A percentile compares a stretch with the other conserved stretches of the same genome.
phyloP scores from a whole-genome alignment of 352 stramenopile species.

The Phytophthora tentaculata region DNA sequence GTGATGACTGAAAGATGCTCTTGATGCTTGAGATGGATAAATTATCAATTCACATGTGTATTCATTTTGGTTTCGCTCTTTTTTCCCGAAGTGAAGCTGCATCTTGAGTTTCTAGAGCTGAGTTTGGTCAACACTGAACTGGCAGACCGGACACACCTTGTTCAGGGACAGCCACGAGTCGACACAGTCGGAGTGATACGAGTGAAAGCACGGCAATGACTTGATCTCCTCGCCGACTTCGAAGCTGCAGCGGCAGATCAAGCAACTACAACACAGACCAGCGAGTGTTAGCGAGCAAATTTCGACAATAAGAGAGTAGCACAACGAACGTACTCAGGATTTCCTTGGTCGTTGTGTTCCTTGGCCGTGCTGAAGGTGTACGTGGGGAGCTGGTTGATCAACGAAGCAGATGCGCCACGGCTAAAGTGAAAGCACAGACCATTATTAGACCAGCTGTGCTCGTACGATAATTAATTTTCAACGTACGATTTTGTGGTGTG shows the following conservation, averaged over 20 bases:
- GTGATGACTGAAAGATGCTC: conserved; percentile 3
- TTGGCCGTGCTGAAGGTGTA: conserved; percentile 77
- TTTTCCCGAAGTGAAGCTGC: conserved; percentile 7
- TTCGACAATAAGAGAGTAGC: too few relatives aligned
- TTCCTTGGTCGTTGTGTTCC: conserved; percentile 42
- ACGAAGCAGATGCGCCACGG: conserved; percentile 57
- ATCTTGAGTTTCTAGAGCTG: conserved; percentile 3
- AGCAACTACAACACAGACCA: conserved; percentile 60
- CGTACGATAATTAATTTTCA: conserved; percentile 1
- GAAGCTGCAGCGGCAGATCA: conserved; percentile 94
- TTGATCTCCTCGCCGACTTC: conserved; percentile 91
- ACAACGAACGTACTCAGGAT: conserved; percentile 61
- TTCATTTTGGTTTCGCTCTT: conserved; percentile 35
- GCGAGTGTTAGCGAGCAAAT: conserved; percentile 2
- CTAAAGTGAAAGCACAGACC: conserved; percentile 32
- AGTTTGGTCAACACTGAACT: conserved; percentile 81
- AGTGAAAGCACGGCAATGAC: conserved; percentile 94
- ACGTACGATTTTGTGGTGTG: conserved; percentile 39
- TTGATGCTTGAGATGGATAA: conserved; percentile 46
- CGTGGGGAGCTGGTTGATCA: conserved; percentile 85
- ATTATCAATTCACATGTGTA: conserved; percentile 56
- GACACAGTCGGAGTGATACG: conserved; percentile 94
- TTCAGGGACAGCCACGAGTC: conserved; percentile 93
- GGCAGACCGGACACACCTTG: conserved; percentile 91
- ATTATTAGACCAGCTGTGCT: conserved; percentile 26